Conservation (phyloP, 495 filamentous ascomycete genomes). For the Neurospora sp. region DNA sequence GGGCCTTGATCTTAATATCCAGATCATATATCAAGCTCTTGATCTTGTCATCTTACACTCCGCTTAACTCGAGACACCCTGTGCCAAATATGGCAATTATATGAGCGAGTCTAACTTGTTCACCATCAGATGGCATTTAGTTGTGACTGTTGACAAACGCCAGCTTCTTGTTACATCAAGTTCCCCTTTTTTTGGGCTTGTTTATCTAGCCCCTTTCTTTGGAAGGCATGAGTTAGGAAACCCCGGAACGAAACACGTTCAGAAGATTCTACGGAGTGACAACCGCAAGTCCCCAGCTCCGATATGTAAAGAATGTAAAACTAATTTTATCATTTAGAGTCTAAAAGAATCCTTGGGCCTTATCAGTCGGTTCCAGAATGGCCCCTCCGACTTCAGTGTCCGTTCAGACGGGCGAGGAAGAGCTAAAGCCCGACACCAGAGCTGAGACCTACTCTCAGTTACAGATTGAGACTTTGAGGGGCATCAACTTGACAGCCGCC, state of each 20-base stretch:
- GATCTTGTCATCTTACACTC: background rate
- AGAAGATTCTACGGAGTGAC: background rate
- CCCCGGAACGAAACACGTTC: background rate
- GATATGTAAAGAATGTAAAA: background rate
- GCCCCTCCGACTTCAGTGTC: background rate
- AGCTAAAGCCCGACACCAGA: background rate
- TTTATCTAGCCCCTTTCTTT: background rate
- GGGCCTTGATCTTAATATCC: background rate
- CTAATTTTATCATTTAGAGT: background rate
- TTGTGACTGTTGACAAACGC: background rate
- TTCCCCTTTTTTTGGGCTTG: background rate
- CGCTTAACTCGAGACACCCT: background rate
- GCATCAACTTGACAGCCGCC: conserved; percentile 5
- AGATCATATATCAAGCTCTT: background rate
- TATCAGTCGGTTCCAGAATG: background rate
- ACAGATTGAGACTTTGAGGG: conserved; percentile 2
- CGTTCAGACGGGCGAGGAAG: background rate
- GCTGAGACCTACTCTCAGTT: background rate
- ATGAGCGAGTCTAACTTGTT: background rate
- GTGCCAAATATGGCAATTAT: background rate
- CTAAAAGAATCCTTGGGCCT: background rate
- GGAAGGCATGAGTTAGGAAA: background rate
- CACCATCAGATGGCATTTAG: background rate
- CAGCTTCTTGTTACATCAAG: background rate
- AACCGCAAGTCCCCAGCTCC: no score